Conservation (phyloP, 2,329 filamentous ascomycete species). For the Monosporascus sp. region DNA sequence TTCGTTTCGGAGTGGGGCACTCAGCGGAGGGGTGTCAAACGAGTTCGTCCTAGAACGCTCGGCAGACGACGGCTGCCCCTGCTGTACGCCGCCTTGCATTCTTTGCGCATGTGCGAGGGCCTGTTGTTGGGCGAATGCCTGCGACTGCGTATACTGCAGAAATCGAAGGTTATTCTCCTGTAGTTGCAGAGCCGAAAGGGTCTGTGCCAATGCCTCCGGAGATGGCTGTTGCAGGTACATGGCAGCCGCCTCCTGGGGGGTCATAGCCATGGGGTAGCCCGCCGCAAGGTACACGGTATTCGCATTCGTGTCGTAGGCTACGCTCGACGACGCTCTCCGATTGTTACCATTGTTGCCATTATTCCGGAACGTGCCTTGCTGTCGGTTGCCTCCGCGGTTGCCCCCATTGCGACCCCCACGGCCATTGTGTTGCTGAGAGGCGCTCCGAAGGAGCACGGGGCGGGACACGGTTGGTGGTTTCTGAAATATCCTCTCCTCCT, state of each 20-base stretch:
- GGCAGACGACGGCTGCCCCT: constrained; percentile 32
- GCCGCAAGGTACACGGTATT: constrained; percentile 34
- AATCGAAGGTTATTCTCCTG: constrained; percentile 41
- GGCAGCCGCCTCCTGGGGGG: constrained; percentile 38
- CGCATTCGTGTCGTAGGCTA: constrained; percentile 44
- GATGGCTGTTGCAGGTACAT: constrained; percentile 44
- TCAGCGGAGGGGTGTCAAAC: constrained; percentile 56
- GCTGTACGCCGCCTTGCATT: constrained; percentile 30
- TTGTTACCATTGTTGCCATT: constrained; percentile 37
- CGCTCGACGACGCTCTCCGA: constrained; percentile 48
- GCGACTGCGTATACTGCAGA: constrained; percentile 42
- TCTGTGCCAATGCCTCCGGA: constrained; percentile 35
- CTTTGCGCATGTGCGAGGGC: constrained; percentile 38
- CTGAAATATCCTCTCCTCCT: constrained; percentile 62
- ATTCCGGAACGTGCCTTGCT: constrained; percentile 30
- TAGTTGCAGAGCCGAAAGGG: constrained; percentile 40
- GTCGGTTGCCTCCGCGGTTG: constrained; percentile 44
- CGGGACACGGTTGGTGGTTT: constrained; percentile 50
- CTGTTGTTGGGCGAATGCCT: constrained; percentile 39
- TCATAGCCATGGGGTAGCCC: constrained; percentile 35
- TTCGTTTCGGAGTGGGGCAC: constrained; percentile 52
- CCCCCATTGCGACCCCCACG: constrained; percentile 41
- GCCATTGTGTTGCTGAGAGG: constrained; percentile 51
- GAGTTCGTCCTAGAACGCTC: constrained; percentile 57
- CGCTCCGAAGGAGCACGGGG: constrained; percentile 54